Percentiles rank a stretch among this genome's conserved stretches.
Conservation (phyloP, 257 asterid genomes). For the Gentiana macrophylla region DNA sequence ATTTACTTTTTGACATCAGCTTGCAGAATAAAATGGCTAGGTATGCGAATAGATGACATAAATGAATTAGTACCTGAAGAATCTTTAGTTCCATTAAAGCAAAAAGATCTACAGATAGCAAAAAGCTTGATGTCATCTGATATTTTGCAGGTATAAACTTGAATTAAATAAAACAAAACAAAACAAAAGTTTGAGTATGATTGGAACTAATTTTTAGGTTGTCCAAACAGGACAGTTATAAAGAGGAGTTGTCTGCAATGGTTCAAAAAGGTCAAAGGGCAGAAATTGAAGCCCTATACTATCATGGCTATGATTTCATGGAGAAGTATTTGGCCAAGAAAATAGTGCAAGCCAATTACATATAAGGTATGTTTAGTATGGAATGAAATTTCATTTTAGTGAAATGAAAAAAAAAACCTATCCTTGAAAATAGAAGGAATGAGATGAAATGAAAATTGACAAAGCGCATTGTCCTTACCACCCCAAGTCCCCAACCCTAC, state of each 20-base stretch:
- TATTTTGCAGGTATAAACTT: slow-evolving; percentile 44
- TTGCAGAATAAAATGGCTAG: slow-evolving; percentile 91
- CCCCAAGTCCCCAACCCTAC: no score
- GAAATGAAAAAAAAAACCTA: no score
- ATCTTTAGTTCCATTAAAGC: slow-evolving; percentile 56
- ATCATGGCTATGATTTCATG: slow-evolving; percentile 71
- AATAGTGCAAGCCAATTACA: slow-evolving; percentile 60
- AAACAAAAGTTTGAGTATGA: no score
- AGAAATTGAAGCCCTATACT: slow-evolving; percentile 87
- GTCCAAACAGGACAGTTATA: slow-evolving; percentile 51
- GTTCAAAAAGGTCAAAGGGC: slow-evolving; percentile 59
- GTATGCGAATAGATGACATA: slow-evolving; percentile 73
- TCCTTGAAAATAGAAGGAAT: no score
- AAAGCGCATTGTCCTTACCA: no score
- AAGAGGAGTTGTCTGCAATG: slow-evolving; percentile 68
- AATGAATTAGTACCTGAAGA: slow-evolving; percentile 60
- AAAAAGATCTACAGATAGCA: slow-evolving; percentile 67
- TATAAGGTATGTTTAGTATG: slow-evolving; percentile 5
- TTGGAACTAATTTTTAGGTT: not conserved
- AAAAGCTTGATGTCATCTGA: slow-evolving; percentile 60
- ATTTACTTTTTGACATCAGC: slow-evolving; percentile 26
- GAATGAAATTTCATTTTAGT: no score
- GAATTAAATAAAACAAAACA: no score
- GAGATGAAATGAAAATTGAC: no score
- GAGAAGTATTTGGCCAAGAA: slow-evolving; percentile 59